phyloP scores from a whole-genome alignment of 2,329 filamentous ascomycete genomes.

The Arthrinium phaeospermum region DNA sequence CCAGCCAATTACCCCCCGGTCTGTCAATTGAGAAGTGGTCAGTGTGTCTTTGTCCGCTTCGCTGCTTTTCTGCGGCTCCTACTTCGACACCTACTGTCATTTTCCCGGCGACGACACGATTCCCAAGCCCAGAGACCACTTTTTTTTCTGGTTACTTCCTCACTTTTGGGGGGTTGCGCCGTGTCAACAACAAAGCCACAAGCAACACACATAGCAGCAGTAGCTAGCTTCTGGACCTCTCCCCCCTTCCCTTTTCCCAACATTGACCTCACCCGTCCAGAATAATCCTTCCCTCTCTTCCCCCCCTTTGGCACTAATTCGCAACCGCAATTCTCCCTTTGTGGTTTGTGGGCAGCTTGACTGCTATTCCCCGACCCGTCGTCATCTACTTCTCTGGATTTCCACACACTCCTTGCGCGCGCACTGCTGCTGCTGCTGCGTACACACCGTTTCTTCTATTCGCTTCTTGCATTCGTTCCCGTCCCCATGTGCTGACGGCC shows the following conservation, averaged over 20 bases:
- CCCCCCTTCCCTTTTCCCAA: conserved; percentile 26
- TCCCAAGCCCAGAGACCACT: conserved; percentile 19
- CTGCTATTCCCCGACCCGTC: conserved; percentile 13
- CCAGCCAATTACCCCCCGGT: conserved; percentile 11
- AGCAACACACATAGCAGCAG: conserved; percentile 10
- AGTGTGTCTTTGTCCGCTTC: conserved; percentile 15
- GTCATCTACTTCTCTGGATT: conserved; percentile 8
- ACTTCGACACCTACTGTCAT: conserved; percentile 6
- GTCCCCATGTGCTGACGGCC: conserved; percentile 20
- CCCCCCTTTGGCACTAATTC: conserved; percentile 15
- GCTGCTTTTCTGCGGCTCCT: conserved; percentile 11
- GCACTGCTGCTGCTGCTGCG: conserved; percentile 9
- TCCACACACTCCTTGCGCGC: conserved; percentile 20
- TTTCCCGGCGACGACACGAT: conserved; percentile 15
- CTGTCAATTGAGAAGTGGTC: conserved; percentile 16
- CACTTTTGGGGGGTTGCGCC: conserved; percentile 18
- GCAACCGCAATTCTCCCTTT: conserved; percentile 18
- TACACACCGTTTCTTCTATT: conserved; percentile 15
- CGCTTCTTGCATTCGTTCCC: conserved; percentile 21
- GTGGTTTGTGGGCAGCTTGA: conserved; percentile 20
- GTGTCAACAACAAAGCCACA: conserved; percentile 20
- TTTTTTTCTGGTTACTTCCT: conserved; percentile 21
- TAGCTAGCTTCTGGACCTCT: conserved; percentile 28
- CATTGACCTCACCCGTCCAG: conserved; percentile 6
- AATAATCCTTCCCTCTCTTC: conserved; percentile 14